These are phyloP conservation scores for Ajuga reptans DNA, from an alignment of 305 asterid genomes.

Conservation along the genomic window DNA sequence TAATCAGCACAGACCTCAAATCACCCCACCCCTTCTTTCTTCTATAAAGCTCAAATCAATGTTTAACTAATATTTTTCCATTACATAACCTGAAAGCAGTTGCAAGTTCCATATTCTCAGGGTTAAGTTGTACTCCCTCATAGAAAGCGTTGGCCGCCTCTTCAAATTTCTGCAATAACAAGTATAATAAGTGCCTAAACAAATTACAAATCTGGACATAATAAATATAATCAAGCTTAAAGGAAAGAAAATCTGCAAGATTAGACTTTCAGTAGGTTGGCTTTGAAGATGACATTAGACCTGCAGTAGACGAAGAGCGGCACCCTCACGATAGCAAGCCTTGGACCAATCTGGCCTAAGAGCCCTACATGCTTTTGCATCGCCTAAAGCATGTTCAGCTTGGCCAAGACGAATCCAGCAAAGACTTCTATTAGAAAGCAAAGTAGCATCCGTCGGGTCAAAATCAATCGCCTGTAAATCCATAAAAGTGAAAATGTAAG, in stretches of 20 bases:
- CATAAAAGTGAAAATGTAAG: background rate
- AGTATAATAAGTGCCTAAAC: background rate
- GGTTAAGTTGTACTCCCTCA: slow-evolving; percentile 73
- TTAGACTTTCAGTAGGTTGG: background rate
- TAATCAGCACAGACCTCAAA: background rate
- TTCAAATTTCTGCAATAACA: slow-evolving; percentile 60
- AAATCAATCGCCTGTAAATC: slow-evolving; percentile 71
- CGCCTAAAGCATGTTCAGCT: slow-evolving; percentile 76
- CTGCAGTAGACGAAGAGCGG: slow-evolving; percentile 77
- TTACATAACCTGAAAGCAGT: slow-evolving; percentile 94
- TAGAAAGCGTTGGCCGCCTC: slow-evolving; percentile 94
- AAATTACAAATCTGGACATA: background rate
- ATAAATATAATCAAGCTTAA: background rate
- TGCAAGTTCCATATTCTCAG: slow-evolving; percentile 81
- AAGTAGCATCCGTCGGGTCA: slow-evolving; percentile 69
- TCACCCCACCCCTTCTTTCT: no score
- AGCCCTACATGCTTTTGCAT: slow-evolving; percentile 72
- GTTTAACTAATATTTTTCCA: no score
- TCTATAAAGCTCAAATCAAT: no score
- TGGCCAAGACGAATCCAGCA: slow-evolving; percentile 88
- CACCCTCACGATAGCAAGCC: slow-evolving; percentile 94
- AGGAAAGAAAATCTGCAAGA: background rate
- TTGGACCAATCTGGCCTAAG: slow-evolving; percentile 94
- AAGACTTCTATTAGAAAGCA: slow-evolving; percentile 82
- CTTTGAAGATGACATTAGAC: slow-evolving; percentile 22